Base-by-base conservation (phyloP, 2,329 filamentous ascomycete species). In the Alternaria burnsii region DNA sequence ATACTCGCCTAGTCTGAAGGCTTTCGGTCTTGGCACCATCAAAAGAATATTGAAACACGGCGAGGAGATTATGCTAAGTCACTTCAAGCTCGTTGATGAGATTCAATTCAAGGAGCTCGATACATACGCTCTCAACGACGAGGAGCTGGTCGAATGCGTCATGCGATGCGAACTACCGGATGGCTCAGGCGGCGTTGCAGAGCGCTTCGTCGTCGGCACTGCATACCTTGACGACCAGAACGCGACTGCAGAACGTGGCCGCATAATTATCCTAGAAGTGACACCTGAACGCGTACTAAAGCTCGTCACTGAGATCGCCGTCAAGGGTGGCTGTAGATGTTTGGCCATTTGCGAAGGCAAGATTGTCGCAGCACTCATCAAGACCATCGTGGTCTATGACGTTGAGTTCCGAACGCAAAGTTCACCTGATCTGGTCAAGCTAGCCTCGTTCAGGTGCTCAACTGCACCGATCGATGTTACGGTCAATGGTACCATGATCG, bases 141-240 rank as follows among this genome's bases (percentile, higher is more conserved):
- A 86, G 14, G 95, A 99, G 78, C 82, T 98, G 46, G 87, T 97
- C 4, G 95, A 98, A 78, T 89, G 90, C 63, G 89, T 97, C 8
- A 89, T 96, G 59, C 87, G 92, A 34, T 89, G 92, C 6, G 87
- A 92, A 67, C 83, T 97, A 12, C 83, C 86, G 3, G 89, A 86
- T 36, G 84, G 83, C 3, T 83, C 86, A 52, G 84, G 84, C 16
- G 82, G 83, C 14, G 75, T 79, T 5, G 86, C 85, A 0, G 94
- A 98, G 75, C 85, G 93, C 42, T 98, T 98, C 72, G 82, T 98
- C n/a, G 87, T 98, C 7, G 95, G 95, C 7, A 98, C 95, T 0
- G 91, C 91, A 56, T 94, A 91, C 70, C 75, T 94, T 8, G 88
- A 92, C 46, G 87, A 88, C 9, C 82, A 86, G 10, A 80, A 80